Evolutionary conservation across 768 basidiomycete genomes (phyloP).

Genomic region (Lactarius hatsudake): DNA sequence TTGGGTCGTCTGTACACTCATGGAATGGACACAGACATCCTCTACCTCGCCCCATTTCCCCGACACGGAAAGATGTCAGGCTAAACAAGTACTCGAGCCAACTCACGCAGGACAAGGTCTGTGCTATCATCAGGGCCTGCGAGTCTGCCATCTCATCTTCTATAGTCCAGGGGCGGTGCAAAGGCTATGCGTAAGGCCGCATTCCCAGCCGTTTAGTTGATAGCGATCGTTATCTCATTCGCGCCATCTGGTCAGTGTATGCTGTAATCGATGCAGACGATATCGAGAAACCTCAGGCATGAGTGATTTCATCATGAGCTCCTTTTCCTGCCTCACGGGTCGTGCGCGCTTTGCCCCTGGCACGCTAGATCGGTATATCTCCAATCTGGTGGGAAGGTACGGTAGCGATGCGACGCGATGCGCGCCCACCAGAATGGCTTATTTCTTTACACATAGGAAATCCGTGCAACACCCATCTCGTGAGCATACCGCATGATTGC

Average conservation of each 20-base stretch:
- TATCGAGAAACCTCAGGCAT: constrained; percentile 81
- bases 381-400: constrained; percentile 93
- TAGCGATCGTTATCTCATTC: neutral
- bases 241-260: constrained; percentile 51
- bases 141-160: neutral
- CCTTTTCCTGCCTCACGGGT: neutral
- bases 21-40: constrained; percentile 37
- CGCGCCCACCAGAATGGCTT: constrained; percentile 2
- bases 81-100: constrained; percentile 75
- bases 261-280: constrained; percentile 74
- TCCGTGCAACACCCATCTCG: constrained; percentile 82
- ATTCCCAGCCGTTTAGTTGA: neutral
- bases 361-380: constrained; percentile 74
- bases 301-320: neutral
- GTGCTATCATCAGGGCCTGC: constrained; percentile 10
- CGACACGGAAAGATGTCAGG: constrained; percentile 38
- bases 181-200: constrained; percentile 76
- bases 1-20: neutral
- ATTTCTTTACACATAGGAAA: constrained; percentile 49
- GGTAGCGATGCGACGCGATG: constrained; percentile 17
- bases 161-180: constrained; percentile 63
- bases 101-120: constrained; percentile 75
- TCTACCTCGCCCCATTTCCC: constrained; percentile 37
- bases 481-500: constrained; percentile 35
- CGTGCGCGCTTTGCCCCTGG: constrained; percentile 18